phyloP scores from a whole-genome alignment of 2,329 filamentous ascomycete genomes.

The Cyclaneusma minus region DNA sequence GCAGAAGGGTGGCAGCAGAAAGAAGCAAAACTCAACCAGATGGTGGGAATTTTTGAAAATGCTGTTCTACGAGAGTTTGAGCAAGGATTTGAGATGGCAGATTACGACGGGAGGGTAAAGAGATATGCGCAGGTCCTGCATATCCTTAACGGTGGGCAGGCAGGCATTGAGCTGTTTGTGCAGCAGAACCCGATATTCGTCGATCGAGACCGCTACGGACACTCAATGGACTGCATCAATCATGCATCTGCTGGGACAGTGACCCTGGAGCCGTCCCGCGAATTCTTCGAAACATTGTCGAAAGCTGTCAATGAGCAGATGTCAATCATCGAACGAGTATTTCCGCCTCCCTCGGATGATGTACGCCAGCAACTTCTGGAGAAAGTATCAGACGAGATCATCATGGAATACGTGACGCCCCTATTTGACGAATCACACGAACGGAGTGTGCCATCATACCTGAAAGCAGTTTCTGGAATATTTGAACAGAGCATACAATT shows the following conservation, averaged over 20 bases:
- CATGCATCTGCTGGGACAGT: constrained; percentile 48
- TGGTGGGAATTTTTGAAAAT: constrained; percentile 75
- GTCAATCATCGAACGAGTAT: constrained; percentile 65
- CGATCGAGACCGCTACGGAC: constrained; percentile 54
- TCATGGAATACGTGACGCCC: constrained; percentile 73
- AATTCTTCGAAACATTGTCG: constrained; percentile 65
- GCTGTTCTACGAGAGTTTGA: constrained; percentile 86
- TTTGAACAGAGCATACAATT: constrained; percentile 79
- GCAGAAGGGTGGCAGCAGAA: constrained; percentile 57
- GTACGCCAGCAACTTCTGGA: constrained; percentile 70
- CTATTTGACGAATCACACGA: constrained; percentile 80
- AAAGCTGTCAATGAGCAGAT: constrained; percentile 71
- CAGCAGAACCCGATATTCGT: constrained; percentile 77
- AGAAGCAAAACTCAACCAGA: constrained; percentile 55
- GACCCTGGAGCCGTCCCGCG: constrained; percentile 62
- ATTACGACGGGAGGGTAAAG: constrained; percentile 78
- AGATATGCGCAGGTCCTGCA: constrained; percentile 79
- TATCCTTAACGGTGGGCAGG: constrained; percentile 63
- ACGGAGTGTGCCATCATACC: constrained; percentile 57
- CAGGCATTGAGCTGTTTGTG: constrained; percentile 71
- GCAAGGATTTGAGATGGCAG: constrained; percentile 76
- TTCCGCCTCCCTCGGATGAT: constrained; percentile 48
- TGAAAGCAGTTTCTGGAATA: constrained; percentile 73
- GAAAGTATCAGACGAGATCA: constrained; percentile 63
- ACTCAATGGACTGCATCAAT: constrained; percentile 70